A percentile compares a stretch with the other conserved stretches of the same genome.
These are phyloP conservation scores for Acacia pycnantha DNA, from an alignment of 331 rosid species.

Conservation along the genomic window DNA sequence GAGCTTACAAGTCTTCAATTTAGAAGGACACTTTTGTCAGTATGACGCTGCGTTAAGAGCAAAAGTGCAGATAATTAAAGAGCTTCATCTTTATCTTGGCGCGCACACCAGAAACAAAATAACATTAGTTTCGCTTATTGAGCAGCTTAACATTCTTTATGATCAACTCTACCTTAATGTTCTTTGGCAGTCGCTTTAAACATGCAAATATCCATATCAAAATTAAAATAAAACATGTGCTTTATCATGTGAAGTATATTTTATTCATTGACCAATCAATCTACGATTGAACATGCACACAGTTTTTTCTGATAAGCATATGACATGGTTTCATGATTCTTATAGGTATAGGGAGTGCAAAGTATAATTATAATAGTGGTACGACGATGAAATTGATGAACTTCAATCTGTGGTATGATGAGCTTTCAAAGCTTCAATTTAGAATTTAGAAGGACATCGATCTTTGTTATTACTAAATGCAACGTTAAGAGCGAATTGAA, in stretches of 20 bases:
- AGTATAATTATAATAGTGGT: not conserved
- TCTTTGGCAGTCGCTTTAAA: not conserved
- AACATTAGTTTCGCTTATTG: not conserved
- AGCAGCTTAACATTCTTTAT: not conserved
- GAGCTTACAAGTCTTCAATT: not conserved
- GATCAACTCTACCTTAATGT: not conserved
- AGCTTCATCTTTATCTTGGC: not conserved
- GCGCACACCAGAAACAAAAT: not conserved
- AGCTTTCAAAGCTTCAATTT: not conserved
- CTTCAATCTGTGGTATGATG: not conserved
- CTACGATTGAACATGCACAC: not conserved
- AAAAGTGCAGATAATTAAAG: not conserved
- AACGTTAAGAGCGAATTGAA: not conserved
- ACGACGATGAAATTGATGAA: not conserved
- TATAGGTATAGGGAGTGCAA: not conserved
- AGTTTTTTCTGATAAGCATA: not conserved
- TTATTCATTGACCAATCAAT: not conserved
- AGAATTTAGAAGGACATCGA: not conserved
- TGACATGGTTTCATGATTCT: not conserved
- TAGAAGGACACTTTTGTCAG: not conserved
- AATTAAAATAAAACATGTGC: not conserved
- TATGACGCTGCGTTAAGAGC: not conserved
- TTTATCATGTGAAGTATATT: not conserved
- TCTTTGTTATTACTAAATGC: not conserved
- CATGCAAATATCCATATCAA: not conserved